phyloP scores from a whole-genome alignment of 106 monocot genomes.

The Apostasia ramifera region DNA sequence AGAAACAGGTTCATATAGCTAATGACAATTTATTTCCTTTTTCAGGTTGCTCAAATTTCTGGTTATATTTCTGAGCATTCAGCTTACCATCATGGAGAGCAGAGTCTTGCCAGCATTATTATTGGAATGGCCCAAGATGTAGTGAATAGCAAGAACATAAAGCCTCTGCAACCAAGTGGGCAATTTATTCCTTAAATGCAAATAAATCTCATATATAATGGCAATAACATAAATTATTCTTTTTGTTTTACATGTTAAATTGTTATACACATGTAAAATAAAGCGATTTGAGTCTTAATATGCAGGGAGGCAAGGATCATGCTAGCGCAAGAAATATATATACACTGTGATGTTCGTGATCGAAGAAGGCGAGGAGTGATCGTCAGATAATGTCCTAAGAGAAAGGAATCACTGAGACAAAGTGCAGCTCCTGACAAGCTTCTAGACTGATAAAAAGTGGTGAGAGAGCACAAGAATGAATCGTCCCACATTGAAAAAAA shows the following conservation, averaged over 20 bases:
- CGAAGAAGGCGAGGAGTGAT: too few relatives aligned
- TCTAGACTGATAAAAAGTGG: too few relatives aligned
- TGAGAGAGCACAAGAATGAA: too few relatives aligned
- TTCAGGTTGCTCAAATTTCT: slow-evolving; percentile 43
- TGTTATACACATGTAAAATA: not conserved
- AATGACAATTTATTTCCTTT: not conserved
- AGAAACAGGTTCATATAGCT: not conserved
- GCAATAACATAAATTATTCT: not conserved
- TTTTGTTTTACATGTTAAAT: not conserved
- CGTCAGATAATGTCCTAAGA: too few relatives aligned
- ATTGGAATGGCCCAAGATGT: slow-evolving; percentile 93
- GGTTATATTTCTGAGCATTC: slow-evolving; percentile 97
- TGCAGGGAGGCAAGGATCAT: slow-evolving; percentile 78
- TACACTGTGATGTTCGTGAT: too few relatives aligned
- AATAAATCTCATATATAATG: slow-evolving; percentile 18
- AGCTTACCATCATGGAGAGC: slow-evolving; percentile 95
- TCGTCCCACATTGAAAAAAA: too few relatives aligned
- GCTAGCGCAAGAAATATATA: slow-evolving; percentile 34
- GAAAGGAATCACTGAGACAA: too few relatives aligned
- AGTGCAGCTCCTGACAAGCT: too few relatives aligned
- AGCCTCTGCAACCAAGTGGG: slow-evolving; percentile 74
- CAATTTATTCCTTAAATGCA: slow-evolving; percentile 71
- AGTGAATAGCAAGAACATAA: slow-evolving; percentile 91
- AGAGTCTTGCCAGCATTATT: slow-evolving; percentile 73
- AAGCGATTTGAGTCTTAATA: not conserved